Percentiles rank a stretch among this genome's conserved stretches.
Evolutionary conservation across 306 rosid species (phyloP).

Genomic region (Glycine tomentella): DNA sequence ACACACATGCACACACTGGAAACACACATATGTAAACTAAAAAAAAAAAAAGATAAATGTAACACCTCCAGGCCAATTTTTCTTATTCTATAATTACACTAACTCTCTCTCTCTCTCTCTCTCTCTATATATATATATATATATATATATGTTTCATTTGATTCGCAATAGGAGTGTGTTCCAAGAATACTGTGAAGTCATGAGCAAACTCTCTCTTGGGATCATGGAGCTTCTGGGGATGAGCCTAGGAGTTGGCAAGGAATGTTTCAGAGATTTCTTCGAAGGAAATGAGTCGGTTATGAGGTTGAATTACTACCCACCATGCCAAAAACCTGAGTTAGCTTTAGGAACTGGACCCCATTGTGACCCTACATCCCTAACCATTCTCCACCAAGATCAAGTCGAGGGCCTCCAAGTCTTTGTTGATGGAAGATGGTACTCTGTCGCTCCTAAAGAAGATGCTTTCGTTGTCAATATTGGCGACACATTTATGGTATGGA

Average conservation of each 20-base stretch:
- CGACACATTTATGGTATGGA: conserved; percentile 80
- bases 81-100: too few species aligned
- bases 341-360: conserved; percentile 93
- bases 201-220: conserved; percentile 63
- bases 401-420: conserved; percentile 81
- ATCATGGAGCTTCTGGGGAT: conserved; percentile 82
- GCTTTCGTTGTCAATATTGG: conserved; percentile 88
- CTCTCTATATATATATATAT: too few species aligned
- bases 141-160: background rate
- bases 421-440: conserved; percentile 66
- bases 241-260: conserved; percentile 75
- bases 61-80: background rate
- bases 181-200: conserved; percentile 73
- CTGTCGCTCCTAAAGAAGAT: conserved; percentile 59
- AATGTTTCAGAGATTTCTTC: conserved; percentile 64
- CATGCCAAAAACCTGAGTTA: conserved; percentile 73
- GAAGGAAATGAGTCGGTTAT: conserved; percentile 66
- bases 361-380: conserved; percentile 83
- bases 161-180: conserved; percentile 52
- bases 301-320: conserved; percentile 86
- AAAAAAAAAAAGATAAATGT: background rate
- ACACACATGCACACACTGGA: background rate
- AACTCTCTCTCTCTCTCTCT: too few species aligned
- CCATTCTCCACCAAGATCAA: conserved; percentile 85
- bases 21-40: background rate